phyloP scores from a whole-genome alignment of 805 yeast genomes.

The Gaillardinia entomophila region DNA sequence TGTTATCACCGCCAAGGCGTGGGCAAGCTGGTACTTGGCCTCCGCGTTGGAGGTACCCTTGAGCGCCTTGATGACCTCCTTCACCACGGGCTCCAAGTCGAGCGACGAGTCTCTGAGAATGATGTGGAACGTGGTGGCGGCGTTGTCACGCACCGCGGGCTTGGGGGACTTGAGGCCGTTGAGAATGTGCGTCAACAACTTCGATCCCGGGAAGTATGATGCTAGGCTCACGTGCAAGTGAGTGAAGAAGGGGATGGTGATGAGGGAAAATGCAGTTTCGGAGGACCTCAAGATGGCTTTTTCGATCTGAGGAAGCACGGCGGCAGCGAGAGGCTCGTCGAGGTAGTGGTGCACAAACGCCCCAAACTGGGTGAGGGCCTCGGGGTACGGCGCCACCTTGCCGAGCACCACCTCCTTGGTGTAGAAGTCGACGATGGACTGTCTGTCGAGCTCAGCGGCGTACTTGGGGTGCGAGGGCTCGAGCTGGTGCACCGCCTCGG shows the following conservation, averaged over 20 bases:
- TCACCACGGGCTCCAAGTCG: constrained; percentile 19
- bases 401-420: constrained; percentile 39
- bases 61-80: constrained; percentile 51
- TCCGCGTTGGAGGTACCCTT: constrained; percentile 60
- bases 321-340: constrained; percentile 19
- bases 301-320: constrained; percentile 58
- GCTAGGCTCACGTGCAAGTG: constrained; percentile 15
- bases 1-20: constrained; percentile 33
- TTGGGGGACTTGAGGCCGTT: constrained; percentile 66
- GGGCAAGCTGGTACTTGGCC: constrained; percentile 50
- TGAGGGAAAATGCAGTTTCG: constrained; percentile 54
- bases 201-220: constrained; percentile 24
- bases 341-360: constrained; percentile 41
- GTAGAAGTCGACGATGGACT: constrained; percentile 13
- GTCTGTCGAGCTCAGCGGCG: constrained; percentile 6
- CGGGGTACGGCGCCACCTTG: constrained; percentile 35
- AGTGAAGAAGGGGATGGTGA: constrained; percentile 48
- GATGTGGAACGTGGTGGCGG: constrained; percentile 30
- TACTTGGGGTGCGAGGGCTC: constrained; percentile 20
- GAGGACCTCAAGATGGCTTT: constrained; percentile 76
- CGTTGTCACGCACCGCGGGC: constrained; percentile 50
- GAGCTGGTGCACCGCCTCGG: constrained; percentile 16
- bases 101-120: constrained; percentile 16
- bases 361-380: constrained; percentile 34
- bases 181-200: constrained; percentile 46